Percentiles rank a stretch among this genome's conserved stretches.
Evolutionary conservation across 352 stramenopile species (phyloP).

Genomic region (Aphanomyces stellatus): DNA sequence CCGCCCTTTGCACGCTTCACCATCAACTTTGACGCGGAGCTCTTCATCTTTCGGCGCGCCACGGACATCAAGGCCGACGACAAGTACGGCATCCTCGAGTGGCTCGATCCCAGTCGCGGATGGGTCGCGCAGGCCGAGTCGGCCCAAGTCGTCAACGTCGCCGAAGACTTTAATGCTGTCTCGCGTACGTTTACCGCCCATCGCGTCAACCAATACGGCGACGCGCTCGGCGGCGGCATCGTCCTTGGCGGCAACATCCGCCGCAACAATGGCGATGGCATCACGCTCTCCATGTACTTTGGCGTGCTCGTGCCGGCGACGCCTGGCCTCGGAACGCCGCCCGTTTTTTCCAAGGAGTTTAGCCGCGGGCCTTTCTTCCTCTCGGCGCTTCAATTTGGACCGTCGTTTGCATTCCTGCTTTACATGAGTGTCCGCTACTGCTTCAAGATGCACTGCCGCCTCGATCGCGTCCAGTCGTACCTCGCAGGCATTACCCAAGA

Average conservation of each 20-base stretch:
- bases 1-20: conserved; percentile 55
- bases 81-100: conserved; percentile 37
- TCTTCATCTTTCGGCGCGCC: conserved; percentile 64
- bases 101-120: conserved; percentile 49
- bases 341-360: conserved; percentile 73
- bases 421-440: conserved; percentile 49
- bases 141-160: conserved; percentile 49
- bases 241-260: conserved; percentile 52
- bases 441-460: conserved; percentile 64
- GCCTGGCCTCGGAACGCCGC: conserved; percentile 41
- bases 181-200: conserved; percentile 50
- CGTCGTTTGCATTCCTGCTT: conserved; percentile 40
- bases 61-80: conserved; percentile 29
- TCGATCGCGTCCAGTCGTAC: conserved; percentile 71
- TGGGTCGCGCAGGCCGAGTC: conserved; percentile 57
- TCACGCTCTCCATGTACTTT: conserved; percentile 77
- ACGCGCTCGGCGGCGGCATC: conserved; percentile 43
- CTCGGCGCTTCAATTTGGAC: conserved; percentile 43
- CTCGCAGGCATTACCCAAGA: conserved; percentile 47
- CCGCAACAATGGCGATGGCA: conserved; percentile 47
- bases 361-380: conserved; percentile 43
- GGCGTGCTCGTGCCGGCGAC: conserved; percentile 58
- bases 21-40: conserved; percentile 60
- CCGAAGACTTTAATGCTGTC: conserved; percentile 52
- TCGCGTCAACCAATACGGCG: conserved; percentile 64